phyloP scores from a whole-genome alignment of 371 early-diverging fungal species.

The Basidiobolus meristosporus region DNA sequence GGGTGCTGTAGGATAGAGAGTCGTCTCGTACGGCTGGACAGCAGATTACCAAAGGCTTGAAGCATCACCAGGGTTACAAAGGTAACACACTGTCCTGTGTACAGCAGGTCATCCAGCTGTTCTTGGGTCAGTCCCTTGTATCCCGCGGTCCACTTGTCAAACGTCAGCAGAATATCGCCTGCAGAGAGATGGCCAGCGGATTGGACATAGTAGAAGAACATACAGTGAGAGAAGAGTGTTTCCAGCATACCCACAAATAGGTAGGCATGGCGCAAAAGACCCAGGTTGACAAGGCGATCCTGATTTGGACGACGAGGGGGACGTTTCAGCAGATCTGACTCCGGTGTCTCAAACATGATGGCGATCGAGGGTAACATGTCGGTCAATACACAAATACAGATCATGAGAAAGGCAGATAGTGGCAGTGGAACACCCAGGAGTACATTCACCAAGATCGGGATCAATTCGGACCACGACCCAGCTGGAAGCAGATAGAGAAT shows the following conservation, averaged over 20 bases:
- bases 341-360: slow-evolving; percentile 41
- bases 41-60: slow-evolving; percentile 33
- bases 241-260: slow-evolving; percentile 37
- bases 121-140: slow-evolving; percentile 19
- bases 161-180: slow-evolving; percentile 26
- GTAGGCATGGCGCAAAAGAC: slow-evolving; percentile 35
- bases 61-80: slow-evolving; percentile 44
- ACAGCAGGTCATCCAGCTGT: slow-evolving; percentile 14
- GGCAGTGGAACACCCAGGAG: slow-evolving; percentile 44
- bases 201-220: slow-evolving; percentile 33
- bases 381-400: slow-evolving; percentile 25
- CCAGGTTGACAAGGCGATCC: slow-evolving; percentile 28
- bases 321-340: slow-evolving; percentile 30
- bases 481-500: slow-evolving; percentile 55
- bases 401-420: slow-evolving; percentile 37
- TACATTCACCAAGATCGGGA: slow-evolving; percentile 44
- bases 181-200: slow-evolving; percentile 17
- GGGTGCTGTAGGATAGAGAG: slow-evolving; percentile 32
- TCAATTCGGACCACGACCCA: slow-evolving; percentile 45
- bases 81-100: slow-evolving; percentile 33
- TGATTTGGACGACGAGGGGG: slow-evolving; percentile 34
- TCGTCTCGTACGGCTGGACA: slow-evolving; percentile 33
- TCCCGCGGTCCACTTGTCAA: slow-evolving; percentile 20
- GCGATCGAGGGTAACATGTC: slow-evolving; percentile 30
- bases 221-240: slow-evolving; percentile 29